Evolutionary conservation across 106 monocot genomes (phyloP).

Genomic region (Dioscorea zingiberensis): DNA sequence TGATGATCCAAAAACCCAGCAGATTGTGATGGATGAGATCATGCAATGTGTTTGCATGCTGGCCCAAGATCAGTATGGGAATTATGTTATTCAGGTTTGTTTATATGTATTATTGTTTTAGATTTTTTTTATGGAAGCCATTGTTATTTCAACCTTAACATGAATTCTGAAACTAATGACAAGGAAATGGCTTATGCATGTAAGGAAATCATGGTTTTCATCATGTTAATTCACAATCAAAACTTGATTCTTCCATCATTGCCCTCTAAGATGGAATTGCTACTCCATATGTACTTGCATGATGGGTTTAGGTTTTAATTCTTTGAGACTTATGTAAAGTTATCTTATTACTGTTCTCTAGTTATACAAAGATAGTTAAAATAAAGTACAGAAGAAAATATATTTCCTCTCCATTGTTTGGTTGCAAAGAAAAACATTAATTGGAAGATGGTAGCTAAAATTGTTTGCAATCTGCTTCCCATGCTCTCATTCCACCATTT

Average conservation of each 20-base stretch:
- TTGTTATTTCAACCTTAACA: not conserved
- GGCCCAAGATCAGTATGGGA: constrained; percentile 86
- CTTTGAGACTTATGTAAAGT: too few species aligned
- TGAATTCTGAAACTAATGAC: not conserved
- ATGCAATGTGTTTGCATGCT: constrained; percentile 65
- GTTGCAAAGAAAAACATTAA: too few species aligned
- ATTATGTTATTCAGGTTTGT: constrained; percentile 87
- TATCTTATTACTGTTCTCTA: too few species aligned
- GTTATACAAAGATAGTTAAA: too few species aligned
- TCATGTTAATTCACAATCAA: not conserved
- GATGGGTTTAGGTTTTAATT: too few species aligned
- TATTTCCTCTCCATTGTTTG: too few species aligned
- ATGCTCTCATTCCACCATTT: too few species aligned
- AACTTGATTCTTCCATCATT: not conserved
- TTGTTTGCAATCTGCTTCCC: too few species aligned
- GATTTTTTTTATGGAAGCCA: not conserved
- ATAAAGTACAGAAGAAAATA: too few species aligned
- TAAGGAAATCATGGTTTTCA: too few species aligned
- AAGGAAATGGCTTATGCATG: too few species aligned
- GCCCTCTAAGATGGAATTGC: not conserved
- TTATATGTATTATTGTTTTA: not conserved
- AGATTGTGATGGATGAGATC: constrained; percentile 85
- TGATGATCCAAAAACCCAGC: constrained; percentile 64
- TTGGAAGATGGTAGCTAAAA: too few species aligned
- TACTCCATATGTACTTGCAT: not conserved